Evolutionary conservation across 2,329 filamentous ascomycete species (phyloP).

Genomic region (Berkeleyomyces basicola): DNA sequence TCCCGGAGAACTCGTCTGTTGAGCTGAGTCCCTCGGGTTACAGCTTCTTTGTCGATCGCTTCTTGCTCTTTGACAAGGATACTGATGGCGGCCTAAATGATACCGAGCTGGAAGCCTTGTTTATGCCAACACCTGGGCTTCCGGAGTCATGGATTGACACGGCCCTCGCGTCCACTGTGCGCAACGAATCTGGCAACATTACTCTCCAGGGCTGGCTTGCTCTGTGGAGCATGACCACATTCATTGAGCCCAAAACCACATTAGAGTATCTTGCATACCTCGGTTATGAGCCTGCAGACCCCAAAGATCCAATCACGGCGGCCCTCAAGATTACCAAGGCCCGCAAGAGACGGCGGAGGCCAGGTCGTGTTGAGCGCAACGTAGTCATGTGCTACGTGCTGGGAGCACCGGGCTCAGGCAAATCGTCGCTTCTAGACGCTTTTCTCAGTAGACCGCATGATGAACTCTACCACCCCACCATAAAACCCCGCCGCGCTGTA

Average conservation of each 20-base stretch:
- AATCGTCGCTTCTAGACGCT: conserved; percentile 77
- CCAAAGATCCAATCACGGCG: conserved; percentile 60
- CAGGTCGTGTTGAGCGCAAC: conserved; percentile 78
- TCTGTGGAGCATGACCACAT: conserved; percentile 99
- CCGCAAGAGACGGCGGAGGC: conserved; percentile 65
- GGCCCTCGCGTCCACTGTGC: conserved; percentile 81
- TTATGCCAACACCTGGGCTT: conserved; percentile 81
- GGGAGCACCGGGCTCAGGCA: conserved; percentile 71
- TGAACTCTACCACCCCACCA: conserved; percentile 74
- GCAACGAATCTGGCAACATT: conserved; percentile 87
- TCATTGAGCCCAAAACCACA: conserved; percentile 86
- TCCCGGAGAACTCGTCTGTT: conserved; percentile 79
- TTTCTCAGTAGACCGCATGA: conserved; percentile 83
- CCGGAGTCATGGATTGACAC: conserved; percentile 77
- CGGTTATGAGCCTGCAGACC: conserved; percentile 70
- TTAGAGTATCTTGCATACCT: conserved; percentile 92
- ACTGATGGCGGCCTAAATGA: conserved; percentile 91
- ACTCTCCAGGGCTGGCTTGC: conserved; percentile 96
- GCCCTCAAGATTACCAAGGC: conserved; percentile 88
- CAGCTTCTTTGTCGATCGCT: conserved; percentile 92
- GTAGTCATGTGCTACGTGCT: conserved; percentile 89
- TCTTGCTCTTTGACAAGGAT: conserved; percentile 89
- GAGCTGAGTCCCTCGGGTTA: conserved; percentile 91
- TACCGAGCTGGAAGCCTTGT: conserved; percentile 67
- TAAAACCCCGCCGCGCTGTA: conserved; percentile 82